Evolutionary conservation across 768 basidiomycete species (phyloP).

Genomic region (Boletus speciosus): DNA sequence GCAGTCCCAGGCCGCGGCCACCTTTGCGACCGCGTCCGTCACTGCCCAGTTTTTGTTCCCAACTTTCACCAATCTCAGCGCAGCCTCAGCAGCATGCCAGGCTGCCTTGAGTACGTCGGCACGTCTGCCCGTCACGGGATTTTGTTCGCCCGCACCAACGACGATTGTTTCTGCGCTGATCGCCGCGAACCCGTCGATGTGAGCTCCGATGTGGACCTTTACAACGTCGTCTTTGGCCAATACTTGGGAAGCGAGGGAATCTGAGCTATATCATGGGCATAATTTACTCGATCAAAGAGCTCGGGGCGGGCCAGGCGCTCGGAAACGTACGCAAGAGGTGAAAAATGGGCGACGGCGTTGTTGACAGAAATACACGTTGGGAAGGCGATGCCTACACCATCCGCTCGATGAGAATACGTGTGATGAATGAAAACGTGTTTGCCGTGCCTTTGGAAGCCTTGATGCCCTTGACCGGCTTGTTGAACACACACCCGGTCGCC

Average conservation of each 20-base stretch:
- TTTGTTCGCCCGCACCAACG: slow-evolving; percentile 69
- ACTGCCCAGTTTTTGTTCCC: slow-evolving; percentile 96
- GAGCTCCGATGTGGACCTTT: slow-evolving; percentile 93
- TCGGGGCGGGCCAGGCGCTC: background rate
- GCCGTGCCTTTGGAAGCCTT: slow-evolving; percentile 81
- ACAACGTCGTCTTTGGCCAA: slow-evolving; percentile 89
- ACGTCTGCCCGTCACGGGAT: slow-evolving; percentile 78
- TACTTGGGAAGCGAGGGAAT: slow-evolving; percentile 61
- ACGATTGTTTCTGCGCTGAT: slow-evolving; percentile 92
- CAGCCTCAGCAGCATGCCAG: slow-evolving; percentile 87
- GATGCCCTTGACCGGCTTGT: slow-evolving; percentile 84
- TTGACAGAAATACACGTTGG: slow-evolving; percentile 93
- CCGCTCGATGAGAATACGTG: slow-evolving; percentile 5
- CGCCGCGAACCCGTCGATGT: slow-evolving; percentile 96
- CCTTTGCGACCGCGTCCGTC: slow-evolving; percentile 79
- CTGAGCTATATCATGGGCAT: slow-evolving; percentile 49
- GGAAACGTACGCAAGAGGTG: slow-evolving; percentile 79
- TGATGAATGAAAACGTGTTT: background rate
- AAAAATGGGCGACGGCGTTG: slow-evolving; percentile 94
- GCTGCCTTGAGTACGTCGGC: slow-evolving; percentile 95
- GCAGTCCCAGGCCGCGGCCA: slow-evolving; percentile 72
- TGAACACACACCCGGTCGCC: slow-evolving; percentile 81
- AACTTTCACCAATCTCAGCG: slow-evolving; percentile 85
- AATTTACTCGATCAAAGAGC: slow-evolving; percentile 26
- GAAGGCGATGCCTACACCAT: slow-evolving; percentile 78